Evolutionary conservation across 805 yeast species (phyloP).

Genomic region (Metschnikowia colocasiae): DNA sequence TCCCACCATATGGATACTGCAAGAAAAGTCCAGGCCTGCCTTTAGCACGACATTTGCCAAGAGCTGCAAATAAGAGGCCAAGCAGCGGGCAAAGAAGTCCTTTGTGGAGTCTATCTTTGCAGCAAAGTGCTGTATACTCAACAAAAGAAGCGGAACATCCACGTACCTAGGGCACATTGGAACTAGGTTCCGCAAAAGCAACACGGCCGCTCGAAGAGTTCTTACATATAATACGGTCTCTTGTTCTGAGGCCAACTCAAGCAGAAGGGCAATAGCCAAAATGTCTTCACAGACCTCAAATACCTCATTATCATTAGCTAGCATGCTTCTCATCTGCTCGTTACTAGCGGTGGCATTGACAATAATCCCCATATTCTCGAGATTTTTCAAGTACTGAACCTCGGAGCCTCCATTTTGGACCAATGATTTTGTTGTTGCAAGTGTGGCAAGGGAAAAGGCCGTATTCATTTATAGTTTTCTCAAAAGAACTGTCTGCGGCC

Average conservation of each 20-base stretch:
- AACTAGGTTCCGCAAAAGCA: constrained; percentile 48
- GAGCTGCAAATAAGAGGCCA: constrained; percentile 14
- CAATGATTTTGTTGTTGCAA: neutral
- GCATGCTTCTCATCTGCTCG: neutral
- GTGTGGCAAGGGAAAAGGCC: neutral
- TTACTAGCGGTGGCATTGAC: constrained; percentile 3
- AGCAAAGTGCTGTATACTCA: constrained; percentile 9
- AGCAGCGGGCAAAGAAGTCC: constrained; percentile 7
- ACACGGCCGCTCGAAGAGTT: constrained; percentile 42
- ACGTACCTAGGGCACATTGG: constrained; percentile 19
- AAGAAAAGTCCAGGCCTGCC: neutral
- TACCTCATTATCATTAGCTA: constrained; percentile 2
- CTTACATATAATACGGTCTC: constrained; percentile 23
- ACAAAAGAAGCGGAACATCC: constrained; percentile 7
- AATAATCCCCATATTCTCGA: neutral
- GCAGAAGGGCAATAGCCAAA: constrained; percentile 11
- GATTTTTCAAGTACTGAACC: neutral
- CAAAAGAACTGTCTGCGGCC: neutral
- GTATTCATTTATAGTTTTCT: constrained; percentile 5
- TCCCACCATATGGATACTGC: constrained; percentile 1
- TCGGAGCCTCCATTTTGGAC: constrained; percentile 7
- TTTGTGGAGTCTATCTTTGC: neutral
- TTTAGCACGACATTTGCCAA: constrained; percentile 13
- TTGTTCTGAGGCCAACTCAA: neutral
- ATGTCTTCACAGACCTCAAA: constrained; percentile 9